phyloP scores from a whole-genome alignment of 2,329 filamentous ascomycete genomes.

The Harringtonia aguacate region DNA sequence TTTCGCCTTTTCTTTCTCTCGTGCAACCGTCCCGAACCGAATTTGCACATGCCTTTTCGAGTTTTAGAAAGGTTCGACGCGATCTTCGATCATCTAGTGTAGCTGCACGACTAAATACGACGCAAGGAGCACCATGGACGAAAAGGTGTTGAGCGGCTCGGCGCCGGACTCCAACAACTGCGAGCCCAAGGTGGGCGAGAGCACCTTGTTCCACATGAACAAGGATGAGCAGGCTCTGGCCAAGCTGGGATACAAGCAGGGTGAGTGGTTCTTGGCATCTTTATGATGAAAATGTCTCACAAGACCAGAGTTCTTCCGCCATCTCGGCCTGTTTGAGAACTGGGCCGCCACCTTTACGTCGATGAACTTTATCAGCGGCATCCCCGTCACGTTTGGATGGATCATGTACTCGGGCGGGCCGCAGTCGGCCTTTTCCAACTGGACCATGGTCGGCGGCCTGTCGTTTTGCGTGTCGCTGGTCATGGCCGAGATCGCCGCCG shows the following conservation, averaged over 20 bases:
- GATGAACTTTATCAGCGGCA: constrained; percentile 27
- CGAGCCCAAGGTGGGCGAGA: no score
- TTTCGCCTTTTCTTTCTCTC: no score
- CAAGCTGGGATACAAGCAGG: constrained; percentile 22
- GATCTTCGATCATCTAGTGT: no score
- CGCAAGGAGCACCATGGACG: no score
- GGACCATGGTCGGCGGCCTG: constrained; percentile 26
- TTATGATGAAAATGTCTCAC: neutral
- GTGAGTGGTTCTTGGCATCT: neutral
- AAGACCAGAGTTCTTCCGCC: constrained; percentile 19
- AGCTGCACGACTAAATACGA: no score
- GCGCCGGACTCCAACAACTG: no score
- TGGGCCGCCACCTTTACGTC: constrained; percentile 24
- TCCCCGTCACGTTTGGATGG: constrained; percentile 26
- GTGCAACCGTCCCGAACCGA: no score
- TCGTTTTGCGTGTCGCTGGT: constrained; percentile 23
- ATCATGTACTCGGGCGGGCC: constrained; percentile 28
- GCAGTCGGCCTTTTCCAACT: constrained; percentile 25
- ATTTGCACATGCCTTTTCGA: no score
- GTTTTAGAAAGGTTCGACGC: no score
- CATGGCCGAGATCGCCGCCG: constrained; percentile 24
- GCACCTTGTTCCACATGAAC: no score
- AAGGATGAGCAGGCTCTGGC: constrained; percentile 22
- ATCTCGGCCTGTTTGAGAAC: constrained; percentile 25
- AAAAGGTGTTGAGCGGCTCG: no score